phyloP scores from a whole-genome alignment of 176 grass and related monocot genomes.

The Musa troglodytarum region DNA sequence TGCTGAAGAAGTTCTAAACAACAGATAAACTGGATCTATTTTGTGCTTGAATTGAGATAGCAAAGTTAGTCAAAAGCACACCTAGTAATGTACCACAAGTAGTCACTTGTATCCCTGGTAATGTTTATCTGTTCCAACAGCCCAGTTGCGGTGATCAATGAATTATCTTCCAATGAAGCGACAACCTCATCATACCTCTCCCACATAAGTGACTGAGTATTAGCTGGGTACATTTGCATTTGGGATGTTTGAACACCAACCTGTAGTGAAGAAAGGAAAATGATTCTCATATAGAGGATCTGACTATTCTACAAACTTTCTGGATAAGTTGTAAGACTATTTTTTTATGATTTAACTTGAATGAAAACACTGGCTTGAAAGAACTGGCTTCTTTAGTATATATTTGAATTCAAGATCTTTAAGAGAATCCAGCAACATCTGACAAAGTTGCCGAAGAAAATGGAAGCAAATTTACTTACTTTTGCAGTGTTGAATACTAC shows the following conservation, averaged over 20 bases:
- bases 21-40: not conserved
- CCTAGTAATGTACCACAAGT: constrained; percentile 97
- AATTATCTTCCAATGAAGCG: constrained; percentile 58
- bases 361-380: not conserved
- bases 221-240: constrained; percentile 87
- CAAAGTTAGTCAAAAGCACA: constrained; percentile 21
- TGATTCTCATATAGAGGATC: not conserved
- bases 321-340: not conserved
- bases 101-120: constrained; percentile 82
- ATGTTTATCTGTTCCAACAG: constrained; percentile 93
- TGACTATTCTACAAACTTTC: not conserved
- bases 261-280: constrained; percentile 26
- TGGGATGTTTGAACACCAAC: constrained; percentile 96
- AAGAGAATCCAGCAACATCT: not conserved
- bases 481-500: constrained; percentile 94
- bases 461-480: constrained; percentile 31
- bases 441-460: not conserved
- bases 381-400: not conserved
- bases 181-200: constrained; percentile 93
- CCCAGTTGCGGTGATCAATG: constrained; percentile 55
- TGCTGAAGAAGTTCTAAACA: not conserved
- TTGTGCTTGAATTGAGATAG: not conserved
- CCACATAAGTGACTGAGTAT: constrained; percentile 63
- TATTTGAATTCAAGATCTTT: constrained; percentile 1
- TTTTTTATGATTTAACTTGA: not conserved